phyloP scores from a whole-genome alignment of 2,329 filamentous ascomycete species.

The Dactylellina cionopaga region DNA sequence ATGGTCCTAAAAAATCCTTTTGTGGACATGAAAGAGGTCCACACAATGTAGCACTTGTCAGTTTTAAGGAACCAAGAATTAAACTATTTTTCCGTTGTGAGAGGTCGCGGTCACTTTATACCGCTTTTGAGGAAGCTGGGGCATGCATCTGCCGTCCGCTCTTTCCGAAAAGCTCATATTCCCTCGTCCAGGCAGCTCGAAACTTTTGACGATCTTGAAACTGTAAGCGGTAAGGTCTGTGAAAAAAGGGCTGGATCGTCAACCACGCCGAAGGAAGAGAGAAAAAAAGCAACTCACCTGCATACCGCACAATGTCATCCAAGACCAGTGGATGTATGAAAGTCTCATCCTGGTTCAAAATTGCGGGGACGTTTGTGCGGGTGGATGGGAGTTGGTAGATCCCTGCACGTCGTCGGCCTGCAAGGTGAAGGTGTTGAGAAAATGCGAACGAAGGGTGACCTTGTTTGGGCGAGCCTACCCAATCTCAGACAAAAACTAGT shows the following conservation, averaged over 20 bases:
- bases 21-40: slow-evolving; percentile 16
- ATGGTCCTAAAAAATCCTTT: slow-evolving; percentile 8
- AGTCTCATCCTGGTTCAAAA: slow-evolving; percentile 13
- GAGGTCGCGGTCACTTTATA: slow-evolving; percentile 51
- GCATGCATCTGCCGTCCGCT: slow-evolving; percentile 20
- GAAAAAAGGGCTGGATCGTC: slow-evolving; percentile 41
- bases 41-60: slow-evolving; percentile 16
- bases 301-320: slow-evolving; percentile 25
- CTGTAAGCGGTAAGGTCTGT: slow-evolving; percentile 46
- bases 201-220: slow-evolving; percentile 52
- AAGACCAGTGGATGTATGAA: not conserved
- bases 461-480: slow-evolving; percentile 23
- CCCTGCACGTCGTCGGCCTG: slow-evolving; percentile 34
- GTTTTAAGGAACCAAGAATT: slow-evolving; percentile 19
- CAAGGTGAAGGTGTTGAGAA: slow-evolving; percentile 35
- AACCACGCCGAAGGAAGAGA: slow-evolving; percentile 12
- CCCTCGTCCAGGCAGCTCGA: slow-evolving; percentile 46
- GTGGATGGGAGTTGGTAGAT: slow-evolving; percentile 43
- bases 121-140: slow-evolving; percentile 48
- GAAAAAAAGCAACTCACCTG: slow-evolving; percentile 34
- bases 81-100: slow-evolving; percentile 20
- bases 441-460: slow-evolving; percentile 36
- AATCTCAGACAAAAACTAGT: slow-evolving; percentile 49
- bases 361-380: slow-evolving; percentile 49
- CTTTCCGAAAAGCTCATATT: slow-evolving; percentile 50